Base-by-base conservation (phyloP, 305 asterid genomes). In the Fraxinus sp. region DNA sequence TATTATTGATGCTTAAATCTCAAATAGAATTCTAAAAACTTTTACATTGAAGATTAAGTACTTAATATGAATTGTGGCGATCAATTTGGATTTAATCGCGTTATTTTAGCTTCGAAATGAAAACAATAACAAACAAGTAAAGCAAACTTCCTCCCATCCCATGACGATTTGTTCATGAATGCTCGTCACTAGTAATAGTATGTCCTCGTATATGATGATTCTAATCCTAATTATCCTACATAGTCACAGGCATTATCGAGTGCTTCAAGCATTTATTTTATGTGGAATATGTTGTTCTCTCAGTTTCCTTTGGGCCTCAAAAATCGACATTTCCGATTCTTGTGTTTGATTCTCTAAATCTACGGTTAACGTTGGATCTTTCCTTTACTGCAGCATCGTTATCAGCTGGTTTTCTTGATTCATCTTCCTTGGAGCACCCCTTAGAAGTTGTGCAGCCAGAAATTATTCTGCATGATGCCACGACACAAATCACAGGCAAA, bases 391-490 rank as follows among this genome's bases (percentile, higher is more conserved):
- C 46, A 8, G 13, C 13, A 39, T 39, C 3, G 46, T 8, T 39
- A 39, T 39, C 46, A 8, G 13, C 46, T 39, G 46, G 46, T 39
- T 39, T 39, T 39, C 46, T 39, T 35, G 39, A 35, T 35, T 35
- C 39, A 5, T 35, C 39, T 35, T 35, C 39, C 39, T 35, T 35
- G 39, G 39, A 5, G 39, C 39, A 35, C 39, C 39, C 39, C 39
- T 35, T 35, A 35, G 8, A 35, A 35, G 39, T 35, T 35, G 39
- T 5, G 7, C 39, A 81, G 41, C 91, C 86, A 88, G 3, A 26
- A 80, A 16, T 68, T 75, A 2, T 16, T 18, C 18, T 80, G 78
- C 70, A 74, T 33, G 8, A 20, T 26, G 3, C 59, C 66, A 2
- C 18, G 0, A 22, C 84, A 81, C 39, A 81, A n/a, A 59, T 81